phyloP scores from a whole-genome alignment of 306 rosid species.

The Betula pendula region DNA sequence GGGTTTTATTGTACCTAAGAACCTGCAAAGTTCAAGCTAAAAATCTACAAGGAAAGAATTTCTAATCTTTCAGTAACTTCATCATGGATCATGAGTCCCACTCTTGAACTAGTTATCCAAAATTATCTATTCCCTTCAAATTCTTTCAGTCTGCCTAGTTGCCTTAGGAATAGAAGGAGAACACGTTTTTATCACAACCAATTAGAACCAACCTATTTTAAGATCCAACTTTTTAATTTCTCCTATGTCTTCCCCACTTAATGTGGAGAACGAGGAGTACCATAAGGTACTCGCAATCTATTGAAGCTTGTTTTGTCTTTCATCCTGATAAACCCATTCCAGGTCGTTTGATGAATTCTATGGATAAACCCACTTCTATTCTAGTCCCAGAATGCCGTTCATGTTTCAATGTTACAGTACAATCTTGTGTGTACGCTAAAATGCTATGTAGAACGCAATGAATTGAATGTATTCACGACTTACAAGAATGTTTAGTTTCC shows the following conservation, averaged over 20 bases:
- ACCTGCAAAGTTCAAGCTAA: neutral
- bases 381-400: neutral
- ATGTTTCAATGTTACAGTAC: neutral
- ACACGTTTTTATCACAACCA: no score
- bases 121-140: no score
- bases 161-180: no score
- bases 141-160: no score
- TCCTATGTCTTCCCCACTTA: no score
- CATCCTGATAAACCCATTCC: no score
- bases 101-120: neutral
- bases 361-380: neutral
- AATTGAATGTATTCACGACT: neutral
- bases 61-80: neutral
- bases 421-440: neutral
- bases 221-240: no score
- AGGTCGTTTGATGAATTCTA: neutral
- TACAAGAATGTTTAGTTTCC: conserved; percentile 48
- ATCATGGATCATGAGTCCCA: neutral
- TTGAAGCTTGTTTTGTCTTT: no score
- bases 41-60: neutral
- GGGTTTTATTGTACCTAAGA: neutral
- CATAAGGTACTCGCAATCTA: no score
- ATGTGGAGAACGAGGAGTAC: no score
- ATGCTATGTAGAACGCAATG: neutral
- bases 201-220: no score